Conservation (phyloP, 2,329 filamentous ascomycete species). For the Arthrobotrys sinensis region DNA sequence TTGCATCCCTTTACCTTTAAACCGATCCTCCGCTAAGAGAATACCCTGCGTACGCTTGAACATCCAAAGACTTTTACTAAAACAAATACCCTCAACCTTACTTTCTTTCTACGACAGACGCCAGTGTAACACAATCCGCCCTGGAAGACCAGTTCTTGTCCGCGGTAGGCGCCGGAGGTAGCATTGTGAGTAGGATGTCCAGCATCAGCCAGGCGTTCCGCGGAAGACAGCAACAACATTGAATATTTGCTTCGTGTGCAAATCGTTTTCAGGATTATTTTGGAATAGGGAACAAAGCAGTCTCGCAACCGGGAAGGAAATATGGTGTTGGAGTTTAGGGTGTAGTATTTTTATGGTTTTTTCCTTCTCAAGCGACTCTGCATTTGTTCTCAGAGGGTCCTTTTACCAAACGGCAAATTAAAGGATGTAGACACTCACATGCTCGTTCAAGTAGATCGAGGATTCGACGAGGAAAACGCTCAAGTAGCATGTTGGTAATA, state of each 20-base stretch:
- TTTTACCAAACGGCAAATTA: constrained; percentile 3
- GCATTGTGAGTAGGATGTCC: constrained; percentile 76
- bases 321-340: constrained; percentile 7
- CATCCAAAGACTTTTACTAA: constrained; percentile 58
- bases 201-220: constrained; percentile 74
- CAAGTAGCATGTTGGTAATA: constrained; percentile 11
- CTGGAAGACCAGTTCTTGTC: constrained; percentile 83
- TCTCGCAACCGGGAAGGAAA: background rate
- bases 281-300: too few relatives aligned
- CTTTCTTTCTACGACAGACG: constrained; percentile 71
- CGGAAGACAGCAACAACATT: constrained; percentile 40
- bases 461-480: background rate
- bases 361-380: background rate
- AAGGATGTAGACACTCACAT: background rate
- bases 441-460: background rate
- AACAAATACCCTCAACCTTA: constrained; percentile 46
- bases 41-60: constrained; percentile 45
- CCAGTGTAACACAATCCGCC: constrained; percentile 84
- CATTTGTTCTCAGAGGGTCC: background rate
- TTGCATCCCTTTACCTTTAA: constrained; percentile 39
- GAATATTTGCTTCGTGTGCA: background rate
- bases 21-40: constrained; percentile 58
- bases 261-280: background rate
- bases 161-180: constrained; percentile 76
- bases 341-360: background rate